These are phyloP conservation scores for Corymbia citriodora DNA, from an alignment of 441 rosid genomes.

Conservation along the genomic window DNA sequence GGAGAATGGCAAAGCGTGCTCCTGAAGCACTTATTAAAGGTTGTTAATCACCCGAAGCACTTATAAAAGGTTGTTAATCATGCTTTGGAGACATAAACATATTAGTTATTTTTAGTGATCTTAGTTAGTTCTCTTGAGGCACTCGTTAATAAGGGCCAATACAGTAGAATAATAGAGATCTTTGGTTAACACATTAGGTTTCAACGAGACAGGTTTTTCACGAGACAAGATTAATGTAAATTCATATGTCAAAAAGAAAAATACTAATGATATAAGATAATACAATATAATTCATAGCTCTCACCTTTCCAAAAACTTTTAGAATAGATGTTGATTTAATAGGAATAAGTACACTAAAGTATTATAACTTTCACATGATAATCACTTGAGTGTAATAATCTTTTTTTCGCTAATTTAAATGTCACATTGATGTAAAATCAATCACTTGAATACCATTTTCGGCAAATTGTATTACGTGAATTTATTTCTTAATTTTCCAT, in stretches of 20 bases:
- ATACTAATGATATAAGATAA: rapidly evolving
- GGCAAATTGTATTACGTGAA: no score
- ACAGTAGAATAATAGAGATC: background rate
- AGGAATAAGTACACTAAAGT: rapidly evolving
- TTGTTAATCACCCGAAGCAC: background rate
- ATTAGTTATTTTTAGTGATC: background rate
- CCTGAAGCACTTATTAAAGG: background rate
- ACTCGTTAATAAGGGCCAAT: background rate
- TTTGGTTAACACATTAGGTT: background rate
- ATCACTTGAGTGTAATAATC: rapidly evolving
- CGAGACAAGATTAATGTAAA: background rate
- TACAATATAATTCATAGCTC: background rate
- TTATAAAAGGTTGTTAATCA: no score
- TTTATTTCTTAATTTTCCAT: background rate
- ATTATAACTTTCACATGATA: rapidly evolving
- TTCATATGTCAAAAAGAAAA: no score
- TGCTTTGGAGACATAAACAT: background rate
- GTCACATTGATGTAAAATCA: no score
- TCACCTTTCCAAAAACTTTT: background rate
- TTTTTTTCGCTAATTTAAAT: no score
- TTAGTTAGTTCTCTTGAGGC: background rate
- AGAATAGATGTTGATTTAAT: rapidly evolving
- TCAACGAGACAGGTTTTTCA: background rate
- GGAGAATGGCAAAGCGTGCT: background rate
- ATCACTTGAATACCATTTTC: background rate